Evolutionary conservation across 371 early-diverging fungal species (phyloP).

Genomic region (Zancudomyces culisetae): DNA sequence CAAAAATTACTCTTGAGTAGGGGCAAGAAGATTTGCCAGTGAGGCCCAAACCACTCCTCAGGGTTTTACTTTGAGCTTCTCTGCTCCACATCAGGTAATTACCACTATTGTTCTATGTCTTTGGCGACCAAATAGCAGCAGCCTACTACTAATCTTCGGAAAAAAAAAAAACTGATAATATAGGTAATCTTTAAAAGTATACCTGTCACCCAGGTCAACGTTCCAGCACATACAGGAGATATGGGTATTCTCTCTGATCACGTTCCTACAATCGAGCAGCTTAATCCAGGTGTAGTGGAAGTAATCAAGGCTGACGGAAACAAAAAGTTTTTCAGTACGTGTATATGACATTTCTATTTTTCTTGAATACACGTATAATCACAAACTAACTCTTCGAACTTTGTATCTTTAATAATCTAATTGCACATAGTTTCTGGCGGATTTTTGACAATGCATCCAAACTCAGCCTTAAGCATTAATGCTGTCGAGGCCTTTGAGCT

Average conservation of each 20-base stretch:
- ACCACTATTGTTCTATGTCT: neutral
- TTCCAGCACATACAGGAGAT: slow-evolving; percentile 83
- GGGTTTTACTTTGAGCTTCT: slow-evolving; percentile 2
- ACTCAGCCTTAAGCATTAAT: slow-evolving; percentile 89
- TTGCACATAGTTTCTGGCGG: slow-evolving; percentile 62
- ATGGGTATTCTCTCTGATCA: slow-evolving; percentile 97
- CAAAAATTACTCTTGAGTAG: neutral
- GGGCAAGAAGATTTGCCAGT: neutral
- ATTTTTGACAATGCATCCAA: slow-evolving; percentile 90
- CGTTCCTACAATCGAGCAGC: slow-evolving; percentile 90
- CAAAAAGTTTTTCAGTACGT: slow-evolving; percentile 62
- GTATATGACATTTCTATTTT: neutral
- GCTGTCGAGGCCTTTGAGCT: slow-evolving; percentile 87
- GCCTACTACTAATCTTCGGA: neutral
- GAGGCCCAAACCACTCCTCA: neutral
- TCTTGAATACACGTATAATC: neutral
- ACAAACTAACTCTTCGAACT: too few species aligned
- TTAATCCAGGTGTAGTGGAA: slow-evolving; percentile 82
- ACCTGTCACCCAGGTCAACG: slow-evolving; percentile 82
- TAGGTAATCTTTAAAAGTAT: slow-evolving; percentile 44
- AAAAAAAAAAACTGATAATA: neutral
- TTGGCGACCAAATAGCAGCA: neutral
- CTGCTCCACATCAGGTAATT: slow-evolving; percentile 2
- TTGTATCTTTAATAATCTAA: neutral
- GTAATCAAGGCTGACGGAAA: slow-evolving; percentile 48